Base-by-base conservation (phyloP, 352 stramenopile species). In the Blastocystis sp. region DNA sequence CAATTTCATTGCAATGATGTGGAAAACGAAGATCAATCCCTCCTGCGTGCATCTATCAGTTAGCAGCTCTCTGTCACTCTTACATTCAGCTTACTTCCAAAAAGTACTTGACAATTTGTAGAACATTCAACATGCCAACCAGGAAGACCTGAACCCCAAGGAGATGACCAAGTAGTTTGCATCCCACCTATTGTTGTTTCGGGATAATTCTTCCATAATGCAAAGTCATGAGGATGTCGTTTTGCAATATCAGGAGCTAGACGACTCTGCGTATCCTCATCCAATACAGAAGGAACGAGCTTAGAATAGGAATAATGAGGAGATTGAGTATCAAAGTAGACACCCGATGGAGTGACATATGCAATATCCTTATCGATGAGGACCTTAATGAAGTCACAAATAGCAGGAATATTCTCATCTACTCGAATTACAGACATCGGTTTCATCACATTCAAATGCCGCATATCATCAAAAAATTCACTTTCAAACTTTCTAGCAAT, bases 81-180 rank as follows among this genome's bases (percentile, higher is more conserved):
- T 91, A 93, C 84, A 77, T 95, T 95, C 54, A 98, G 92, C 78
- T 96, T 93, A 88, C 98, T 95, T 90, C 93, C 96, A 9, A 91
- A 93, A 17, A 90, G 35, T 2, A 44, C 53, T 44, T 79, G 54
- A 68, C 54, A 75, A 51, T 80, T 98, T 42, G 96, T 96, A 44
- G 93, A 96, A 92, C 96, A 99, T 91, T 99, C 96, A 93, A 98
- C 98, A 92, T 99, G 96, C 96, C 96, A 99, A 19, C 96, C 96
- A 1, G 96, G 96, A 79, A 96, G 93, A 64, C 96, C 96, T 13
- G 94, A 92, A 79, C 96, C 96, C 94, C 96, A 99, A 4, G 95
- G 94, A 54, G 95, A 98, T 22, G 95, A 90, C 96, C 96, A 99
- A 27, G 94, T 94, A 19, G 95, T 42, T 48, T 2, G 5, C 30